Percentiles rank a stretch among this genome's conserved stretches.
Conservation (phyloP, 1,284 basidiomycete genomes). For the Paramarasmius palmivorus region DNA sequence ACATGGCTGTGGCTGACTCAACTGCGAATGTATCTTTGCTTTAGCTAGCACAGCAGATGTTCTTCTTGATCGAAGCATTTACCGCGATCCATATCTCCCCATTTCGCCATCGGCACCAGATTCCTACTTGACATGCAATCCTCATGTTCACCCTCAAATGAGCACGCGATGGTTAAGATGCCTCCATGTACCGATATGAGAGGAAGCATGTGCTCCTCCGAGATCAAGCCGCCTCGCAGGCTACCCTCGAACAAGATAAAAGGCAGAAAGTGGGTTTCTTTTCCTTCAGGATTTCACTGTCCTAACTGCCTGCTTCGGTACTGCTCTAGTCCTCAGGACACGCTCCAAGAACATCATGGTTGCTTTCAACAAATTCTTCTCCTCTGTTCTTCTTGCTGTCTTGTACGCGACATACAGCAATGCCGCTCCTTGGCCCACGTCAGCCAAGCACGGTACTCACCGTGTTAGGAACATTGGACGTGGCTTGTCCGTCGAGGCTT, state of each 20-base stretch:
- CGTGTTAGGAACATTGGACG: neutral
- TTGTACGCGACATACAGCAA: constrained; percentile 17
- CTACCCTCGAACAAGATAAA: neutral
- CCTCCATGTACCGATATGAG: neutral
- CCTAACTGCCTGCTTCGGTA: neutral
- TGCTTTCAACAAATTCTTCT: constrained; percentile 22
- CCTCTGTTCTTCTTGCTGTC: constrained; percentile 21
- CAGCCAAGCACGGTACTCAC: constrained; percentile 4
- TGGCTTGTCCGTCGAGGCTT: neutral
- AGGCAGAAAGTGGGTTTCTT: neutral
- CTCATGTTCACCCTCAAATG: too few relatives aligned
- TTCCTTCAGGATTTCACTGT: neutral
- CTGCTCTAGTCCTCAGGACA: neutral
- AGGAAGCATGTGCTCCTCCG: neutral
- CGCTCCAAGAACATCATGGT: constrained; percentile 9
- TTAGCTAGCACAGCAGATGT: too few relatives aligned
- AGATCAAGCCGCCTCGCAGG: neutral
- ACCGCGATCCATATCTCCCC: too few relatives aligned
- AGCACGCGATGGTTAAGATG: too few relatives aligned
- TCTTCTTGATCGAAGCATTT: too few relatives aligned
- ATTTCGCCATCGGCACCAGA: too few relatives aligned
- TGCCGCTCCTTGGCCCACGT: constrained; percentile 17
- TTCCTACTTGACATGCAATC: too few relatives aligned
- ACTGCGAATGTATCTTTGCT: too few relatives aligned
- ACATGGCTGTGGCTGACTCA: too few relatives aligned